Evolutionary conservation across 805 yeast genomes (phyloP).

Genomic region (Naumovozyma baii): DNA sequence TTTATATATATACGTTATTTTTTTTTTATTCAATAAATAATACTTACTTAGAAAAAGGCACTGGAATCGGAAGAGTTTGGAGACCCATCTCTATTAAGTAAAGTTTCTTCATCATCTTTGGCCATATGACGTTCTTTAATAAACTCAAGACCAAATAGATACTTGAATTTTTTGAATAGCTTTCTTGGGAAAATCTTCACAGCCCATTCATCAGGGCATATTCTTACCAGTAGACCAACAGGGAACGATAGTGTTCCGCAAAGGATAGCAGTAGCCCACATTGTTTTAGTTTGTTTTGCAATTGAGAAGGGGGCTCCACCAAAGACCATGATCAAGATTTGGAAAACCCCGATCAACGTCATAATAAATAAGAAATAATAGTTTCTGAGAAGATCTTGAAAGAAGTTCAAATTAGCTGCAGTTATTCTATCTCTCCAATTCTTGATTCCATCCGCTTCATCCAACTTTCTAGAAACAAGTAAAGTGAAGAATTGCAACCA

Average conservation of each 20-base stretch:
- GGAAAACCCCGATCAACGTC: constrained; percentile 68
- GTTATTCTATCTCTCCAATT: constrained; percentile 51
- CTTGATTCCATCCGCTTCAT: constrained; percentile 67
- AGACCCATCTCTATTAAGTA: constrained; percentile 7
- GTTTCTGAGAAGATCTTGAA: constrained; percentile 72
- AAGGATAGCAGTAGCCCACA: constrained; percentile 84
- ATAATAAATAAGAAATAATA: constrained; percentile 71
- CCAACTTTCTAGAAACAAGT: constrained; percentile 82
- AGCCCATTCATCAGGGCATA: constrained; percentile 75
- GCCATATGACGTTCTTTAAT: constrained; percentile 10
- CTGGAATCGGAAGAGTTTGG: constrained; percentile 16
- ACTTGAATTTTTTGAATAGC: constrained; percentile 8
- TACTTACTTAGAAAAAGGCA: constrained; percentile 17
- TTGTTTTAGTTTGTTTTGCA: constrained; percentile 64
- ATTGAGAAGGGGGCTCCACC: constrained; percentile 95
- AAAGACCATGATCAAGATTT: constrained; percentile 84
- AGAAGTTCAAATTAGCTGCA: constrained; percentile 64
- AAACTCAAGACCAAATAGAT: constrained; percentile 21
- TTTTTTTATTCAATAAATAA: background rate
- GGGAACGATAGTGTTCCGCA: constrained; percentile 81
- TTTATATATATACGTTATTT: background rate
- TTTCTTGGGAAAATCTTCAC: constrained; percentile 54
- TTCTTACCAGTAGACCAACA: constrained; percentile 63
- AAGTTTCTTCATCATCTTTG: constrained; percentile 24
- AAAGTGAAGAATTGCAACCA: constrained; percentile 96